Evolutionary conservation across 768 basidiomycete genomes (phyloP).

Genomic region (Piloderma croceum): DNA sequence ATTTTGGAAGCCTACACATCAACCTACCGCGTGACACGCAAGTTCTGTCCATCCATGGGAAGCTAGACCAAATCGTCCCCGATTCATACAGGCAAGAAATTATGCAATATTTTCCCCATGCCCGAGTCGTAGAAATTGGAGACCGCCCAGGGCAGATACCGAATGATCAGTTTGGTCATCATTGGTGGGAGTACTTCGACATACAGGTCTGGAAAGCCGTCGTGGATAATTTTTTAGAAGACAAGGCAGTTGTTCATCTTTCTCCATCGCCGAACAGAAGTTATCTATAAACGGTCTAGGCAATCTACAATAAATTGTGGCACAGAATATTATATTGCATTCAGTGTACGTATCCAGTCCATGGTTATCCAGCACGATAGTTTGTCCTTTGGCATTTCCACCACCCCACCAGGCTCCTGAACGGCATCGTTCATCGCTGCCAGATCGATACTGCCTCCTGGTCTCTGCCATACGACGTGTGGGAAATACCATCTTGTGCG

Average conservation of each 20-base stretch:
- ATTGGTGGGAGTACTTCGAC: conserved; percentile 45
- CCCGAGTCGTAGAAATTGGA: conserved; percentile 30
- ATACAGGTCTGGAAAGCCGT: conserved; percentile 35
- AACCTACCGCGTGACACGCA: conserved; percentile 26
- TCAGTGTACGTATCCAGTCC: conserved; percentile 37
- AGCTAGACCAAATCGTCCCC: conserved; percentile 34
- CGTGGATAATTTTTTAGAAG: conserved; percentile 29
- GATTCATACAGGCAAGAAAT: conserved; percentile 33
- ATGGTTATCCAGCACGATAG: conserved; percentile 39
- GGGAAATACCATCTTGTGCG: conserved; percentile 40
- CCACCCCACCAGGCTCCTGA: too few species aligned
- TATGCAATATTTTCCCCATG: conserved; percentile 32
- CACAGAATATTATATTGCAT: conserved; percentile 18
- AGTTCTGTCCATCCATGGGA: conserved; percentile 38
- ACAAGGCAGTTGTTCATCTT: too few species aligned
- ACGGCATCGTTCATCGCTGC: too few species aligned
- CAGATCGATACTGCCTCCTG: too few species aligned
- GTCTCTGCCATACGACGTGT: conserved; percentile 33
- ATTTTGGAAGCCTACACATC: conserved; percentile 28
- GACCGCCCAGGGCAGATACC: conserved; percentile 26
- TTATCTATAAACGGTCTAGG: too few species aligned
- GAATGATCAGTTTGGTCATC: conserved; percentile 35
- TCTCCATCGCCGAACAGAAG: too few species aligned
- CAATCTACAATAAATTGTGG: too few species aligned
- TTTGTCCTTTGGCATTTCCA: too few species aligned